Base-by-base conservation (phyloP, 768 basidiomycete genomes). In the Postia placenta region DNA sequence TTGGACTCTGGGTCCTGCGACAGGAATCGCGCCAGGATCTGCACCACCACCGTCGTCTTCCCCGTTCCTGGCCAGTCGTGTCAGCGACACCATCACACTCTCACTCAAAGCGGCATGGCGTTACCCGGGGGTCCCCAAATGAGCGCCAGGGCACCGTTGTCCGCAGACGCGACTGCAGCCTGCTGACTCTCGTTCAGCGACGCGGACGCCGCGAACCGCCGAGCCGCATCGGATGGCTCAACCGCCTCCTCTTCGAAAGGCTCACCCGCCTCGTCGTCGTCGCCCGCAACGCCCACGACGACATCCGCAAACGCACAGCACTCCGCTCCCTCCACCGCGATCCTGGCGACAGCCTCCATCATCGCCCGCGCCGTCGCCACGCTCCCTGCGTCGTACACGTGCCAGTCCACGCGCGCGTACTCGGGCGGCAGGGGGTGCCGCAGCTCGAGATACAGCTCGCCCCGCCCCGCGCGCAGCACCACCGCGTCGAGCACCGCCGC, bases 81-180 rank as follows among this genome's bases (percentile, higher is more conserved):
- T 28, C 44, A 26, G 9, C 41, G 59, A 46, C 46, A 19, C 38
- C 19, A 41, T 5, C 15, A 11, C 23, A 42, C n/a, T n/a, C n/a
- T n/a, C n/a, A n/a, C n/a, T n/a, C n/a, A n/a, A n/a, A n/a, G n/a
- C n/a, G 17, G n/a, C 2, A 14, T 17, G 45, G 0, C 24, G 36
- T 30, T 36, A 79, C 83, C 81, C 52, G 83, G 83, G 7, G 83
- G 82, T 3, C 83, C 82, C 83, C 83, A 85, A 5, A 85, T 83
- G 35, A 85, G 57, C 25, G 79, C 75, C 24, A 83, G 58, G 9
- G 63, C 69, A 0, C 68, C 66, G 27, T 20, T 24, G 2, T 65
- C 55, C 51, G 70, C 74, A 0, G 78, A 74, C 15, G 58, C 55
- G 22, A 83, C 71, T 0, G 83, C 83, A 7, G 47, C 47, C 9